Evolutionary conservation across 495 filamentous ascomycete genomes (phyloP), one percentile per base, ranked within the genome.

Genomic region (Penicillium fimorum): DNA sequence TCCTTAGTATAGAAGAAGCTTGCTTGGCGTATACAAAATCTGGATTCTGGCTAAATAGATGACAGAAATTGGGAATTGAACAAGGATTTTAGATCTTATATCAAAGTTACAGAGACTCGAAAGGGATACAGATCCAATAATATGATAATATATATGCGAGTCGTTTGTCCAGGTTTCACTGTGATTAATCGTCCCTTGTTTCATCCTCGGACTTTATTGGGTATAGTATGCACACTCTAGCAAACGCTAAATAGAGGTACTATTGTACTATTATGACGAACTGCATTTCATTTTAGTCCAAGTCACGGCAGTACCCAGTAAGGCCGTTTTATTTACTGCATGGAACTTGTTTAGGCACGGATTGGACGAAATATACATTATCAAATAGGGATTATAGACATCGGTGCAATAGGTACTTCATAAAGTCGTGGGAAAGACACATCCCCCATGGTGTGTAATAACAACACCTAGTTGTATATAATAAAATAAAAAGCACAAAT

Each of bases 121-220:
- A 40, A 51, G 49, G 49, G 33, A 51, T 51, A 15, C 11, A 33
- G 6, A 17, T 22, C 43, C 13, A 47, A 47, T 45, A 46, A 46
- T 47, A 0, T 10, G 32, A 47, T 30, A 47, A 47, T 32, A 32
- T 29, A 32, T 47, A 47, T 47, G 44, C 44, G n/a, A 55, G 54
- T 58, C 60, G 57, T 60, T 63, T 63, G 51, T 27, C 38, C 56
- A 47, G 38, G 57, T 61, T 63, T 60, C 60, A 66, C 60, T 50
- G 40, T 48, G 56, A 65, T 58, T 47, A 35, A 57, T 63, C 50
- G 13, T 65, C 63, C 63, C 63, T 66, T 66, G 63, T 66, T 66
- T 61, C 63, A 61, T 51, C 45, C 45, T 51, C 33, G 33, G 27
- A 13, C 32, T 37, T 46, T 35, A 54, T 54, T 54, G 52, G 32